These are phyloP conservation scores for Mikania micrantha DNA, from an alignment of 129 eudicot species.

Conservation along the genomic window DNA sequence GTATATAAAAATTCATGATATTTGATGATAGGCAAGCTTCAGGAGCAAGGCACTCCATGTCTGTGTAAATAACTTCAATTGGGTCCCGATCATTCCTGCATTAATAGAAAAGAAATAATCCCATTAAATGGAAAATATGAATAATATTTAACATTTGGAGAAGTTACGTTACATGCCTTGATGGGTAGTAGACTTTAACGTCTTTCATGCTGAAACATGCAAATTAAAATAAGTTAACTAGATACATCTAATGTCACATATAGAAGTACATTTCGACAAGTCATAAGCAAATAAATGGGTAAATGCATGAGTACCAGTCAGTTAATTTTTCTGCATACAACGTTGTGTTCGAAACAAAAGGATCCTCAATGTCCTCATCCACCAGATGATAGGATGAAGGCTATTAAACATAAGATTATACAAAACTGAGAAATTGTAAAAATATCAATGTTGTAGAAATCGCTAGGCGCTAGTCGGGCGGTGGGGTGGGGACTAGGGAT, in stretches of 20 bases:
- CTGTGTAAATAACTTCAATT: constrained; percentile 52
- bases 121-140: neutral
- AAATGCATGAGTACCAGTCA: constrained; percentile 47
- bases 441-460: too few relatives aligned
- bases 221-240: constrained; percentile 11
- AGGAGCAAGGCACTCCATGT: constrained; percentile 71
- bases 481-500: too few relatives aligned
- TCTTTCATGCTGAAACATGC: constrained; percentile 60
- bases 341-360: constrained; percentile 16
- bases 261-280: neutral
- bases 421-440: neutral
- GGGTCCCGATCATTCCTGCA: constrained; percentile 63
- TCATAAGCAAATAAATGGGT: neutral
- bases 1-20: constrained; percentile 77
- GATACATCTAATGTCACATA: neutral
- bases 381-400: constrained; percentile 37
- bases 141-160: neutral
- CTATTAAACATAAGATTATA: constrained; percentile 14
- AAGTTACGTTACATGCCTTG: constrained; percentile 45
- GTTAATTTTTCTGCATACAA: constrained; percentile 27
- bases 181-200: constrained; percentile 56
- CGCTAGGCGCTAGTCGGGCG: too few relatives aligned
- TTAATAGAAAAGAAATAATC: neutral
- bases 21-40: constrained; percentile 68
- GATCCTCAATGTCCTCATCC: constrained; percentile 56